Evolutionary conservation across 2,329 filamentous ascomycete species (phyloP).

Genomic region (Sporothrix phasma): DNA sequence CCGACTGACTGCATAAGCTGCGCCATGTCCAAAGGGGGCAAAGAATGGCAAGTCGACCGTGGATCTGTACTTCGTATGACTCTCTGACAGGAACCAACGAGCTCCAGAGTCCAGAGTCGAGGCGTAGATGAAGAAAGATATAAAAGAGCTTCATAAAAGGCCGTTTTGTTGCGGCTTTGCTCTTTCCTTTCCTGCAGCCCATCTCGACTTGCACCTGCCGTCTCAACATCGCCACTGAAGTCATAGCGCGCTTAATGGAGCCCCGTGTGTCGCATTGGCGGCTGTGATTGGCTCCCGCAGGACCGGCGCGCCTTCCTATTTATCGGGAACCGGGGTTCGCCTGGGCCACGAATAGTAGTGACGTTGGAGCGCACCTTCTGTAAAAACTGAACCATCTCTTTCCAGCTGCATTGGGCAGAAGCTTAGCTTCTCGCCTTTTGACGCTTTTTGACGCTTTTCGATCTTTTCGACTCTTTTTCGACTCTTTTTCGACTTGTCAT

Average conservation of each 20-base stretch:
- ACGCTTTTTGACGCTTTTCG: too few species aligned
- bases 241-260: too few species aligned
- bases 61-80: too few species aligned
- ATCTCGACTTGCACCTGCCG: background rate
- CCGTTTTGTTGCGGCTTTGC: too few species aligned
- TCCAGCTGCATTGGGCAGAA: too few species aligned
- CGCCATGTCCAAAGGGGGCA: background rate
- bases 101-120: background rate
- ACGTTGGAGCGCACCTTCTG: background rate
- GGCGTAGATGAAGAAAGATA: background rate
- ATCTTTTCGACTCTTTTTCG: too few species aligned
- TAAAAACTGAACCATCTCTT: conserved; percentile 1
- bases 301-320: background rate
- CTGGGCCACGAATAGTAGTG: background rate
- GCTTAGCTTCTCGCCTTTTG: too few species aligned
- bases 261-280: background rate
- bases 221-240: too few species aligned
- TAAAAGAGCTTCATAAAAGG: background rate
- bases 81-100: too few species aligned
- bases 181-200: background rate
- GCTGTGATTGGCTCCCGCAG: background rate
- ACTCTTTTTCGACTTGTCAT: too few species aligned
- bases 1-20: background rate
- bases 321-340: background rate
- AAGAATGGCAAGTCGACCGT: too few species aligned